Evolutionary conservation across 75 land plant genomes (phyloP).

Genomic region (Larix kaempferi): DNA sequence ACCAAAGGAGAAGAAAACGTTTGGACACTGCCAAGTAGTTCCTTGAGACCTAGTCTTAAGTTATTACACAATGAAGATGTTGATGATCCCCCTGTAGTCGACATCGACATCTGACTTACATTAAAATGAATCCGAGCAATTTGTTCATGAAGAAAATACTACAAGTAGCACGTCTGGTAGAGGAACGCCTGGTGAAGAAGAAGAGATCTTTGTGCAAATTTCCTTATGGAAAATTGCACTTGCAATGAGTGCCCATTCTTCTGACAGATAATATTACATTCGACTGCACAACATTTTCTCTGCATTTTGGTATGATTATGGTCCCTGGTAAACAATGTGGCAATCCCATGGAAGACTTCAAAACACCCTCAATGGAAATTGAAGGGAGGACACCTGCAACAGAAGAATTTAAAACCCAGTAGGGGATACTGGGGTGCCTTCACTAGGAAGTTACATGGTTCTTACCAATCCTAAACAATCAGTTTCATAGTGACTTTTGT

Average conservation of each 20-base stretch:
- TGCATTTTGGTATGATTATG: conserved; percentile 55
- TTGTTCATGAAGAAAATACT: not conserved
- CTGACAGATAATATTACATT: conserved; percentile 53
- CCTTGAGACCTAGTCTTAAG: not conserved
- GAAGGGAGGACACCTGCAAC: conserved; percentile 13
- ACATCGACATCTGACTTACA: not conserved
- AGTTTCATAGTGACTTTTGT: not conserved
- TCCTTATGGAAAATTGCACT: conserved; percentile 46
- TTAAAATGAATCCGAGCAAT: not conserved
- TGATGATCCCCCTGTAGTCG: not conserved
- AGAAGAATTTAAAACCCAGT: conserved; percentile 29
- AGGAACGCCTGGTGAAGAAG: conserved; percentile 24
- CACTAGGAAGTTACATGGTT: conserved; percentile 24
- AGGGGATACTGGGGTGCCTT: not conserved
- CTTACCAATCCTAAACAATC: conserved; percentile 27
- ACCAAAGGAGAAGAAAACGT: not conserved
- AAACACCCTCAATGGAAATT: conserved; percentile 23
- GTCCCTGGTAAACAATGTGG: conserved; percentile 25
- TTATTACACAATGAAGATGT: not conserved
- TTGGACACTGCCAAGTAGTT: not conserved
- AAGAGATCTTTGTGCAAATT: conserved; percentile 68
- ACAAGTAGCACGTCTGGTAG: not conserved
- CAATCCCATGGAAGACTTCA: conserved; percentile 10
- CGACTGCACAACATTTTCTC: conserved; percentile 67
- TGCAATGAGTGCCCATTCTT: conserved; percentile 31